Conservation (phyloP, 441 rosid genomes). For the Euphorbia celastroides region DNA sequence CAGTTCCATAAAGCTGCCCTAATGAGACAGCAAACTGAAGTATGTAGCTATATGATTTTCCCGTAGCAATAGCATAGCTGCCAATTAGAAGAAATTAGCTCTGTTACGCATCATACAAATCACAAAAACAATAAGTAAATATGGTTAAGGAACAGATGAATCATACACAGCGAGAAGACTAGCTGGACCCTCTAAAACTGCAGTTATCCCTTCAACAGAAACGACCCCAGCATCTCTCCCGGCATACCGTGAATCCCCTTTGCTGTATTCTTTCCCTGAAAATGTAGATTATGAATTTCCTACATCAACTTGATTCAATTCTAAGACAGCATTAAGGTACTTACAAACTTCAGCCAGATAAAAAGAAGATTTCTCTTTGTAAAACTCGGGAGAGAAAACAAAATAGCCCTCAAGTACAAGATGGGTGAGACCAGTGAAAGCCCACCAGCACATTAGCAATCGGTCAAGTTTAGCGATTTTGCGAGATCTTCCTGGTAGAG, state of each 20-base stretch:
- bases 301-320: not conserved
- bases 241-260: constrained; percentile 92
- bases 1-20: constrained; percentile 85
- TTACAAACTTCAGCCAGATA: constrained; percentile 93
- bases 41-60: constrained; percentile 63
- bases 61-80: constrained; percentile 75
- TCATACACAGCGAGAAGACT: constrained; percentile 70
- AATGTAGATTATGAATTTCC: not conserved
- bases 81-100: constrained; percentile 11
- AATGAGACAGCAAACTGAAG: constrained; percentile 76
- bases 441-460: constrained; percentile 94
- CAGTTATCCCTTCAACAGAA: constrained; percentile 77
- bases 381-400: constrained; percentile 81
- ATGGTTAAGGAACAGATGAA: not conserved
- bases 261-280: constrained; percentile 93
- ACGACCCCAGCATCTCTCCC: constrained; percentile 66
- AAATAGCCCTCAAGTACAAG: constrained; percentile 81
- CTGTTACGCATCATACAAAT: not conserved
- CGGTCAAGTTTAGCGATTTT: constrained; percentile 47
- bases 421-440: constrained; percentile 89
- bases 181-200: constrained; percentile 81
- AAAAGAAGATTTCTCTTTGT: constrained; percentile 55
- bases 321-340: constrained; percentile 23
- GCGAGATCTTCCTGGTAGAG: constrained; percentile 32
- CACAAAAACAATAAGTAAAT: not conserved